phyloP scores from a whole-genome alignment of 768 basidiomycete genomes.

The Mrakia frigida region DNA sequence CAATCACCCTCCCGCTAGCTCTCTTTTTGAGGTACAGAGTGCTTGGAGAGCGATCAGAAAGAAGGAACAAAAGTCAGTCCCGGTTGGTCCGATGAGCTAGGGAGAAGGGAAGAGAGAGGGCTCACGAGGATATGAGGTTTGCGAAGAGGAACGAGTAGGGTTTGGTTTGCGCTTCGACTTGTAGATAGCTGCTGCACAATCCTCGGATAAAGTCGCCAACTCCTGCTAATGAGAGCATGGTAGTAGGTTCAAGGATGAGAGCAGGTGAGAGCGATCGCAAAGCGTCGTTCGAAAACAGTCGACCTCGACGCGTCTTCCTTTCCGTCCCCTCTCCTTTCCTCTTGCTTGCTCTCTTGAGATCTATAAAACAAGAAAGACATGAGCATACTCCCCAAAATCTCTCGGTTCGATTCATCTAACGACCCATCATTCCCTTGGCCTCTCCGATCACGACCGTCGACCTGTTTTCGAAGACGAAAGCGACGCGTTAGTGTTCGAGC shows the following conservation, averaged over 20 bases:
- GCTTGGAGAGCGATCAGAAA: background rate
- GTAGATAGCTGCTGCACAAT: too few relatives aligned
- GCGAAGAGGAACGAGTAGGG: background rate
- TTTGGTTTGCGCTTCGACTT: too few relatives aligned
- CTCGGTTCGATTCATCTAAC: background rate
- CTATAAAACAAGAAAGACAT: background rate
- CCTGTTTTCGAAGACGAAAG: background rate
- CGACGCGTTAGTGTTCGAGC: background rate
- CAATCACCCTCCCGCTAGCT: too few relatives aligned
- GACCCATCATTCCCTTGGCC: constrained; percentile 28
- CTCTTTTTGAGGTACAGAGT: background rate
- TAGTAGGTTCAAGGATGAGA: too few relatives aligned
- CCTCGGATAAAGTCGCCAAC: too few relatives aligned
- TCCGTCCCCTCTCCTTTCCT: background rate
- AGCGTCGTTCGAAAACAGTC: too few relatives aligned
- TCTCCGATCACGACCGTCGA: constrained; percentile 28
- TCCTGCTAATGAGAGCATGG: too few relatives aligned
- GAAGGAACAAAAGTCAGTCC: background rate
- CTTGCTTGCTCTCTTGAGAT: background rate
- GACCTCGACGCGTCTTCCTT: background rate
- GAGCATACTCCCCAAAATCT: background rate
- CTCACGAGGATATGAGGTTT: background rate
- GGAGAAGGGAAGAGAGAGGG: background rate
- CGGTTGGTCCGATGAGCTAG: background rate
- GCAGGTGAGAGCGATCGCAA: too few relatives aligned